Base-by-base conservation (phyloP, 1,284 basidiomycete species). In the Fomitopsis pinicola region DNA sequence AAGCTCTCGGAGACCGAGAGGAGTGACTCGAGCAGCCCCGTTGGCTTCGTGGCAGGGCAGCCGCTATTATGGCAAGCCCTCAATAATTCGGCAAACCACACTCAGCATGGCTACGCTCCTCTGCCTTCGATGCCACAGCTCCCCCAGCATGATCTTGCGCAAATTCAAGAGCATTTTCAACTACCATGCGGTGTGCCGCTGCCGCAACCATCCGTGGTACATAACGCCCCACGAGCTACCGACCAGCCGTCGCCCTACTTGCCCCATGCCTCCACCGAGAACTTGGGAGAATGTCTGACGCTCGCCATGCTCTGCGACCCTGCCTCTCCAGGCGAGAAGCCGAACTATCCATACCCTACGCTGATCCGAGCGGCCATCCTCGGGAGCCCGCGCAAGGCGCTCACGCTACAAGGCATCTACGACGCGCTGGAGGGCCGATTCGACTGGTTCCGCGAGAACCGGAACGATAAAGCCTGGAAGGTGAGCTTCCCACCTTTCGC, bases 331-430 rank as follows among this genome's bases (percentile, higher is more conserved):
- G 82, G 80, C 4, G 75, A 79, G 59, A 83, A 79, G 54, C 89
- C 88, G 1, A 75, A 76, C 8, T 81, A 83, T 10, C 76, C 85
- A 0, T 79, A 85, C 56, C 83, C 86, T 1, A 76, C 80, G 22
- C 77, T 91, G 19, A 80, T 87, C 54, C 83, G 87, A 65, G 78
- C 89, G n/a, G 90, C 90, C 0, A 92, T 92, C 54, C 82, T 84
- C 59, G 86, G 86, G 0, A 88, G 86, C 61, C 77, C 78, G 0
- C 69, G 72, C 35, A 80, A 82, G 63, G 80, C 78, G 58, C 73
- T 91, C 7, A 89, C 89, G 0, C 74, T 92, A 3, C 80, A 84
- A 53, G 87, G 85, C 60, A 88, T 92, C 5, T 88, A 87, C 57
- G 64, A 67, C 3, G 81, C 81, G 0, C 75, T 92, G 7, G 81